Base-by-base conservation (phyloP, 768 basidiomycete species). In the Lenzites betulinus region DNA sequence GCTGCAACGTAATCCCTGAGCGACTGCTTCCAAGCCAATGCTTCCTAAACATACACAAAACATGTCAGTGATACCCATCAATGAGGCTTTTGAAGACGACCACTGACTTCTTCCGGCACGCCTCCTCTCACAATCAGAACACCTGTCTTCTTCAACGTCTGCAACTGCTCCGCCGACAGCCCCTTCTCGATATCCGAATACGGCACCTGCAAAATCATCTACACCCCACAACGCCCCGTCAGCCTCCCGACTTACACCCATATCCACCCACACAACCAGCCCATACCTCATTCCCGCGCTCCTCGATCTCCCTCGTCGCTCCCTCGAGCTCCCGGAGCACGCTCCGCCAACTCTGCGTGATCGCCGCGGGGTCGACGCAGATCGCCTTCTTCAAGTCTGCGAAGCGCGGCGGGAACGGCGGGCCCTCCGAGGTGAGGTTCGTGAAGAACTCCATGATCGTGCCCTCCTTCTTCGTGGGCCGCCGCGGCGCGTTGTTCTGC, bases 81-180 rank as follows among this genome's bases (percentile, higher is more conserved):
- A 33, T 4, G 30, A 4, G 30, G 30, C 11, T 33, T 33, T 11
- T 33, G 30, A 33, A 11, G 30, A 33, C 30, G 23, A 58, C 50
- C 23, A 64, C 54, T 60, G 2, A 83, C 83, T 62, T 85, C 77
- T 54, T 80, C 72, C 0, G 81, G 76, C 1, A 92, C 79, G 1
- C 80, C 88, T 5, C 83, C 83, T 46, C 77, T 79, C 11, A 90
- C 74, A 36, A 90, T 74, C 9, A 86, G 76, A 13, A 80, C 78
- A 1, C 90, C 89, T 0, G 77, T 75, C 54, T 70, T 73, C 65
- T 79, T 84, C 61, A 88, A 79, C 5, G 69, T 66, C 13, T 76
- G 67, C 16, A 76, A 69, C 64, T 83, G 77, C 26, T 75, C 72
- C 16, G 76, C 73, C 1, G 84, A 79, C 20, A 86, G 66, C 7